Base-by-base conservation (phyloP, 2,329 filamentous ascomycete genomes). In the Exutisphaerella laricina region DNA sequence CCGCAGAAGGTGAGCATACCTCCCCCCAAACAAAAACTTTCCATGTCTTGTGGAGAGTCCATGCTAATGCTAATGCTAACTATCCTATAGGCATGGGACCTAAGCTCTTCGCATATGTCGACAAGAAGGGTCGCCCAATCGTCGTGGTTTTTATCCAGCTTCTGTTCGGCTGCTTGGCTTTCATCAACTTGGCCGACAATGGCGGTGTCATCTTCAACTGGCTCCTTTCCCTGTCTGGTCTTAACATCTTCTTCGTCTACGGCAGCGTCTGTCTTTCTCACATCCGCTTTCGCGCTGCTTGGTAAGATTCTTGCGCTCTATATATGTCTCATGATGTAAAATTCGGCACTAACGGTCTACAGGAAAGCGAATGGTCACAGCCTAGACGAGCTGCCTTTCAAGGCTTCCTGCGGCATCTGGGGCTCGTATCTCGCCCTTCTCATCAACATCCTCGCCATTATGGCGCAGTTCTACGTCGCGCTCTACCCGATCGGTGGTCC, bases 211-310 rank as follows among this genome's bases (percentile, higher is more conserved):
- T 86, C 5, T 84, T 94, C 50, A 73, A 77, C 56, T 94, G 88
- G 88, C 77, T 94, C 60, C 73, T 85, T 32, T 76, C 83, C 46
- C 73, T 87, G 41, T 85, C 82, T 1, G 84, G 80, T 39, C 73
- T 88, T 18, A 83, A 81, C 7, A 80, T 76, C 36, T 75, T 87
- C 58, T 86, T 89, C 69, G 88, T 84, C 12, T 89, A 84, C 82
- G 79, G 75, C 41, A 85, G 85, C 52, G 89, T 95, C 62, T 92
- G 87, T 62, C 68, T 94, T 9, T 79, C 84, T 18, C 89, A 96
- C 66, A 94, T 96, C 60, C 87, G 88, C 44, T 96, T 96, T 76
- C 86, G 89, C 22, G 37, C 20, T 18, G 86, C 82, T 13, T 94
- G 55, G 55, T 54, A 45, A 41, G 53, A 43, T 10, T 13, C 10